Evolutionary conservation across 2,329 filamentous ascomycete genomes (phyloP), one percentile per base, ranked within the genome.

Genomic region (Pseudogymnoascus destructans): DNA sequence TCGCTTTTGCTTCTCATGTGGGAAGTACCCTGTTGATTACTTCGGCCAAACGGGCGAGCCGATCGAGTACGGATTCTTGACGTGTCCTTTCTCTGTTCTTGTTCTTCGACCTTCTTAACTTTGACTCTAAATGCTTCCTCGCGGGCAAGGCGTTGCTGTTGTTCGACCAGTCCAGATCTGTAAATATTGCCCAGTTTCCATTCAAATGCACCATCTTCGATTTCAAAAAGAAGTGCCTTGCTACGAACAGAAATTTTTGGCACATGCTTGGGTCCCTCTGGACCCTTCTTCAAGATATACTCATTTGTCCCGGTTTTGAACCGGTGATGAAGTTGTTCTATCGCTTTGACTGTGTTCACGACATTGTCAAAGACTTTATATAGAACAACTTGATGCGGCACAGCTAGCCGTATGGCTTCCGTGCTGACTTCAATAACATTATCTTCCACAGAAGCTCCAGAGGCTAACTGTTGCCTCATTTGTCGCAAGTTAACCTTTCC

Each of bases 141-240:
- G 42, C 93, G 83, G 3, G 92, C 91, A 58, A 95, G 75, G 17
- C 93, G 81, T 70, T 97, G 93, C 68, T 86, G 85, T 71, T 97
- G 92, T 70, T 98, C 93, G 58, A 91, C 76, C 17, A 92, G 78
- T 0, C 95, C 93, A 49, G 89, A 82, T 30, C 92, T 84, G 70
- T 97, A 98, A 57, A 98, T 98, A 67, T 90, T 84, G 13, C 91
- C 89, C 8, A 98, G 76, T 69, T 96, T 97, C 88, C 91, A 98
- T 70, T 98, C 93, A 66, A 98, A 98, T 0, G 89, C 86, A 55
- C 93, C 92, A 69, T 98, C 93, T 72, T 98, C 93, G 33, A 98
- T 77, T 67, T 97, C 92, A 60, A 98, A 92, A 2, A 95, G 73
- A 21, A 98, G 77, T 4, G 87, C 87, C 65, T 87, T 87, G 58